Percentiles rank a stretch among this genome's conserved stretches.
Conservation (phyloP, 2,329 filamentous ascomycete genomes). For the Aspergillus sp. region DNA sequence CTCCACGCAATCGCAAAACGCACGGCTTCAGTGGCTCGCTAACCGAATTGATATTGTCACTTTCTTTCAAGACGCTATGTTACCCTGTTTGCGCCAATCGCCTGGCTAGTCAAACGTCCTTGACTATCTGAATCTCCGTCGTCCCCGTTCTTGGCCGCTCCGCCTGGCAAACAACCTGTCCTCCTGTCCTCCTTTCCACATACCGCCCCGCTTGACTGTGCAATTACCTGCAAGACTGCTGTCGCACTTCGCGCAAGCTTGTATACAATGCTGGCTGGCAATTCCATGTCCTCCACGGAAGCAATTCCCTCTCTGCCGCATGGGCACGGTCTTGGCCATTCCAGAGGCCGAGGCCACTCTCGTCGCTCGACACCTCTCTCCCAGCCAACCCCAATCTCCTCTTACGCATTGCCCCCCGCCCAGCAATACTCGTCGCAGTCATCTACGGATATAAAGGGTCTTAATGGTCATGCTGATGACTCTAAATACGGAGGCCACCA, state of each 20-base stretch:
- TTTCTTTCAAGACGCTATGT: slow-evolving; percentile 27
- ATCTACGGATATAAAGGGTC: slow-evolving; percentile 21
- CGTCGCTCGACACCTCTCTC: slow-evolving; percentile 37
- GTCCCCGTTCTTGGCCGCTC: slow-evolving; percentile 15
- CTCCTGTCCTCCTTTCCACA: slow-evolving; percentile 21
- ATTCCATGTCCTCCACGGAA: slow-evolving; percentile 36
- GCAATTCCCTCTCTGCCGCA: slow-evolving; percentile 29
- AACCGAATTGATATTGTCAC: neutral
- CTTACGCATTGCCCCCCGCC: slow-evolving; percentile 23
- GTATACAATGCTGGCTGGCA: slow-evolving; percentile 41
- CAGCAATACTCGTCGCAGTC: slow-evolving; percentile 25
- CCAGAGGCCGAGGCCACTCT: slow-evolving; percentile 40
- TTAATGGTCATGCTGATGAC: slow-evolving; percentile 33
- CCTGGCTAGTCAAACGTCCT: slow-evolving; percentile 18
- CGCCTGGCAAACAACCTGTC: slow-evolving; percentile 17
- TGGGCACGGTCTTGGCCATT: slow-evolving; percentile 34
- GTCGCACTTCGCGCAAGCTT: slow-evolving; percentile 20
- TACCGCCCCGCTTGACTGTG: slow-evolving; percentile 10
- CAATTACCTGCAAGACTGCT: slow-evolving; percentile 6
- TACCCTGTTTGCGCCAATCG: slow-evolving; percentile 17
- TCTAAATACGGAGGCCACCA: slow-evolving; percentile 35
- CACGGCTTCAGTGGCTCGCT: neutral
- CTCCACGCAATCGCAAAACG: neutral
- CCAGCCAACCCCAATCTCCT: slow-evolving; percentile 30
- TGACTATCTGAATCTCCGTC: slow-evolving; percentile 28